Percentiles rank a stretch among this genome's conserved stretches.
These are phyloP conservation scores for Solanum dulcamara DNA, from an alignment of 257 asterid species.

Conservation along the genomic window DNA sequence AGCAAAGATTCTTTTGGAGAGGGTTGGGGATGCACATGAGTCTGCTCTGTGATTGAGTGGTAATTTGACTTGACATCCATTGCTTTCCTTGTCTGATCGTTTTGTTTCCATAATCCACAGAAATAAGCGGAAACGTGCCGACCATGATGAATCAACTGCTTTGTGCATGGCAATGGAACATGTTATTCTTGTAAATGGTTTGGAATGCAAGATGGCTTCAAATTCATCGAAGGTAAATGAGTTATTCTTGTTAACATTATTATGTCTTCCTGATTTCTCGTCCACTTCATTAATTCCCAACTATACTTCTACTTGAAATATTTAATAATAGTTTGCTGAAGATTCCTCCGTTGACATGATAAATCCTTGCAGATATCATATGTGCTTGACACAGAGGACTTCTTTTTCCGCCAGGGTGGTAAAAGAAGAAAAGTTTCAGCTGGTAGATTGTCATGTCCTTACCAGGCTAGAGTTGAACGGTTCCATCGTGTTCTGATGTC, in stretches of 20 bases:
- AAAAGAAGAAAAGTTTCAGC: conserved; percentile 19
- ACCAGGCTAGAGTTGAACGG: conserved; percentile 37
- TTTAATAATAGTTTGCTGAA: neutral
- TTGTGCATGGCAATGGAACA: conserved; percentile 53
- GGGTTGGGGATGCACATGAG: neutral
- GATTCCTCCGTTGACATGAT: neutral
- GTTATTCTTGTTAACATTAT: neutral
- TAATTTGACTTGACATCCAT: neutral
- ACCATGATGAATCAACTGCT: conserved; percentile 46
- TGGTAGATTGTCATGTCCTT: conserved; percentile 12
- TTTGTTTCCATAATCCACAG: conserved; percentile 18
- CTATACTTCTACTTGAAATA: neutral
- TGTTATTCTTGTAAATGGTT: conserved; percentile 56
- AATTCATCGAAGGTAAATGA: conserved; percentile 69
- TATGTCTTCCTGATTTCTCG: neutral
- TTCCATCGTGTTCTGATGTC: conserved; percentile 43
- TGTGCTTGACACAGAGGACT: conserved; percentile 92
- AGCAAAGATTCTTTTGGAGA: neutral
- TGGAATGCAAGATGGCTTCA: conserved; percentile 94
- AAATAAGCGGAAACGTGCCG: conserved; percentile 43
- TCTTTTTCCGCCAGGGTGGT: conserved; percentile 59
- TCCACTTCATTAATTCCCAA: neutral
- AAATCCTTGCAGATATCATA: conserved; percentile 59
- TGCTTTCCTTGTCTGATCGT: neutral
- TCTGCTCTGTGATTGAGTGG: neutral